These are phyloP conservation scores for Penicillium cosmopolitanum DNA, from an alignment of 495 filamentous ascomycete genomes.

Conservation along the genomic window DNA sequence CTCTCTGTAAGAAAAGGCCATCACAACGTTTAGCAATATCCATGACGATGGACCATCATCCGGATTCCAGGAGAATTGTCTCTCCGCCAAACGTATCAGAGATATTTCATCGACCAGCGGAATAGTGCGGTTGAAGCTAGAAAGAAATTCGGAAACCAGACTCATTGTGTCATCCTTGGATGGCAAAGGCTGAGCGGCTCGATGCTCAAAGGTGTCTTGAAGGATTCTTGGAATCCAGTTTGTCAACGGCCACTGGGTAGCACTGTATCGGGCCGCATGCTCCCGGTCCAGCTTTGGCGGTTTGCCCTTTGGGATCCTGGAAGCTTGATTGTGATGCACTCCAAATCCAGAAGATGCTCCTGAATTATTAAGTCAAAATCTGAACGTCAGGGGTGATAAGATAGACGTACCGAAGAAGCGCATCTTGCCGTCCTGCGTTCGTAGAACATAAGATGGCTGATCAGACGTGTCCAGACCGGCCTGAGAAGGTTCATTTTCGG, in stretches of 20 bases:
- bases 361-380: constrained; percentile 2
- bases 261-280: constrained; percentile 4
- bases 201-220: constrained; percentile 12
- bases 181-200: constrained; percentile 19
- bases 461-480: constrained; percentile 5
- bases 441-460: constrained; percentile 13
- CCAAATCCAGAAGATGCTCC: constrained; percentile 21
- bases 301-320: not conserved
- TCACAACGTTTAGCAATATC: constrained; percentile 24
- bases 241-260: constrained; percentile 13
- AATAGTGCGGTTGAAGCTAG: constrained; percentile 17
- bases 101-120: constrained; percentile 14
- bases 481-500: constrained; percentile 4
- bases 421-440: constrained; percentile 13
- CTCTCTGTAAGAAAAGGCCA: constrained; percentile 27
- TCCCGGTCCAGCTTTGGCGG: not conserved
- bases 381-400: not conserved
- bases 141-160: constrained; percentile 19
- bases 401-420: constrained; percentile 23
- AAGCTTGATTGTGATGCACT: not conserved
- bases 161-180: constrained; percentile 11
- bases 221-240: constrained; percentile 22
- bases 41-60: constrained; percentile 29
- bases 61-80: constrained; percentile 25
- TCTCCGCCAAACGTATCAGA: constrained; percentile 15